Percentiles rank a stretch among this genome's conserved stretches.
phyloP scores from a whole-genome alignment of 352 stramenopile species.

The Pythium rishiriense region DNA sequence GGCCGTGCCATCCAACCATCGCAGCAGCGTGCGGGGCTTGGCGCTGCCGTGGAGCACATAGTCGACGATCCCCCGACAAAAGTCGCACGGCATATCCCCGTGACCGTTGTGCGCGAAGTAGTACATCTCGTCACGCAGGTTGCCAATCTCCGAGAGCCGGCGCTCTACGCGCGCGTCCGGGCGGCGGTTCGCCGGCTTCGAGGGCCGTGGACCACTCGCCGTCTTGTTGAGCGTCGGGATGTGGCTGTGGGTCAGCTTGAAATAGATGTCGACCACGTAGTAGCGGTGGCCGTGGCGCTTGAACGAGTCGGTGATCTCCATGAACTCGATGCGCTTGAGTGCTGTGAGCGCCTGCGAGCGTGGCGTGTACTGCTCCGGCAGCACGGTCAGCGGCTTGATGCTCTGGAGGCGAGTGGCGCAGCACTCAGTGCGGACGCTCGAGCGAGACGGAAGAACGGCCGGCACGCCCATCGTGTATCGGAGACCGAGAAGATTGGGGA shows the following conservation, averaged over 20 bases:
- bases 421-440: background rate
- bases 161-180: constrained; percentile 17
- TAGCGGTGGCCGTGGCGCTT: constrained; percentile 22
- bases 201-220: too few species aligned
- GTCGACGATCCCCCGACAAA: constrained; percentile 16
- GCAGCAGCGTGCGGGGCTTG: constrained; percentile 14
- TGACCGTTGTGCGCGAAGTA: constrained; percentile 27
- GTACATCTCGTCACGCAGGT: constrained; percentile 26
- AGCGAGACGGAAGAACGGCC: background rate
- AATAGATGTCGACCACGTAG: constrained; percentile 26
- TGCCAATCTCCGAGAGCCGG: constrained; percentile 22
- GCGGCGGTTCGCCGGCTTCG: background rate
- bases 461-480: constrained; percentile 15
- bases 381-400: constrained; percentile 18
- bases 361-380: constrained; percentile 19
- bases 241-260: constrained; percentile 14
- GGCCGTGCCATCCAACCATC: constrained; percentile 6
- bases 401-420: constrained; percentile 10
- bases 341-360: constrained; percentile 15
- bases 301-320: constrained; percentile 15
- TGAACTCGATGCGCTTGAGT: constrained; percentile 22
- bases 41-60: constrained; percentile 17
- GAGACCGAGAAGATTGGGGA: too few species aligned
- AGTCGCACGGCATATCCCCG: constrained; percentile 13
- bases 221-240: constrained; percentile 14